phyloP scores from a whole-genome alignment of 352 stramenopile genomes.

The Pythium sukuiense region DNA sequence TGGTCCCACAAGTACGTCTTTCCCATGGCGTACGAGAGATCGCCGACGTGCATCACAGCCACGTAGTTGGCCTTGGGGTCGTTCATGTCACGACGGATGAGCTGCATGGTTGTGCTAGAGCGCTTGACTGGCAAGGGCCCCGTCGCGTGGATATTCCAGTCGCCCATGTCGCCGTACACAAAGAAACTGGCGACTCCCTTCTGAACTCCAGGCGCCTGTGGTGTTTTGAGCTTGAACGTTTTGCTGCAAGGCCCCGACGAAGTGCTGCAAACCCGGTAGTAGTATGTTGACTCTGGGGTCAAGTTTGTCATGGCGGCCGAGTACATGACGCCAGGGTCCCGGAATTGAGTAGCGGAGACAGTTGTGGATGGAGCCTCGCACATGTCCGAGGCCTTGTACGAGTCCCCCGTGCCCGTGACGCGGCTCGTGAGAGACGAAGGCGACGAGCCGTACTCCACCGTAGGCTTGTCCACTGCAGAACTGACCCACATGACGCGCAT shows the following conservation, averaged over 20 bases:
- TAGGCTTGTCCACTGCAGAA: constrained; percentile 1
- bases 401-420: background rate
- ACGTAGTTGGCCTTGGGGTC: constrained; percentile 31
- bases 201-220: constrained; percentile 22
- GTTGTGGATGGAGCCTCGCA: background rate
- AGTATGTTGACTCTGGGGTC: constrained; percentile 8
- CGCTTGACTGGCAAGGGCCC: constrained; percentile 11
- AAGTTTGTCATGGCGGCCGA: background rate
- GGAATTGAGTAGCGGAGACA: constrained; percentile 5
- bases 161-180: constrained; percentile 75
- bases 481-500: constrained; percentile 34
- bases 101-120: constrained; percentile 33
- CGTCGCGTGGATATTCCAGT: constrained; percentile 30
- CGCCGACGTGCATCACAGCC: constrained; percentile 70
- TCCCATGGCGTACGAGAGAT: constrained; percentile 61
- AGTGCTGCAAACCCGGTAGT: constrained; percentile 7
- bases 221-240: constrained; percentile 25
- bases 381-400: constrained; percentile 19
- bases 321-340: constrained; percentile 13
- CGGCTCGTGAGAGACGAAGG: background rate
- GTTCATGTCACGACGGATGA: constrained; percentile 33
- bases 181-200: constrained; percentile 47
- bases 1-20: constrained; percentile 71
- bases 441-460: constrained; percentile 15
- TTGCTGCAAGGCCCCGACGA: background rate